A percentile compares a stretch with the other conserved stretches of the same genome.
These are phyloP conservation scores for Malus sylvestris DNA, from an alignment of 306 rosid genomes.

Conservation along the genomic window DNA sequence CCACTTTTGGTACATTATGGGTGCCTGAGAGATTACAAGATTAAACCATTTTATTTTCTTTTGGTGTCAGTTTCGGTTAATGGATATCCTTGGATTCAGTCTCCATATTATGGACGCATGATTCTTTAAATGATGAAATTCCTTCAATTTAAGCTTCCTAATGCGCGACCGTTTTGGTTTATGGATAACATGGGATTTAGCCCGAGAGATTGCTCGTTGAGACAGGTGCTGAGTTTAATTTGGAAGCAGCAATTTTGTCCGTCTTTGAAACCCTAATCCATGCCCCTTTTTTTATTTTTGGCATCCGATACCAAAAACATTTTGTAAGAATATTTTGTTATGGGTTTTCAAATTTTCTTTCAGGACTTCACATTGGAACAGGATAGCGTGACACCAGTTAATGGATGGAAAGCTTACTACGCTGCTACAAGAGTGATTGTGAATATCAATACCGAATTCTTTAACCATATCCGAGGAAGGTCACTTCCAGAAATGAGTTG, in stretches of 20 bases:
- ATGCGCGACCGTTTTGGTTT: not conserved
- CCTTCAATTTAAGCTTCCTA: not conserved
- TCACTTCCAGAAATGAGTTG: conserved; percentile 73
- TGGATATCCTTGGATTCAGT: not conserved
- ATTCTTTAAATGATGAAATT: not conserved
- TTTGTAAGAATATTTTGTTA: not conserved
- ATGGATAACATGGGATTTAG: not conserved
- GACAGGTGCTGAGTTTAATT: not conserved
- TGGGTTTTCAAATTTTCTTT: conserved; percentile 18
- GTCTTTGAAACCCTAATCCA: not conserved
- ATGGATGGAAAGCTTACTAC: conserved; percentile 98
- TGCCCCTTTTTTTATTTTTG: not conserved
- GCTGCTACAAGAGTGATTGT: conserved; percentile 94
- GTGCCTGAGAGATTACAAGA: not conserved
- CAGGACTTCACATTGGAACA: conserved; percentile 96
- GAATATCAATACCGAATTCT: conserved; percentile 74
- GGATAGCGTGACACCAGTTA: conserved; percentile 61
- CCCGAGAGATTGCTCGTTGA: not conserved
- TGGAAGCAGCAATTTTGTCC: not conserved
- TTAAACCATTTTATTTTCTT: not conserved
- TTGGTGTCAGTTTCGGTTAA: not conserved
- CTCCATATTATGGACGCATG: not conserved
- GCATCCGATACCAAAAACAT: not conserved
- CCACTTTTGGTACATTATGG: not conserved
- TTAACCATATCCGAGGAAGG: conserved; percentile 71